These are phyloP conservation scores for Zalerion maritima DNA, from an alignment of 495 filamentous ascomycete species.

Conservation along the genomic window DNA sequence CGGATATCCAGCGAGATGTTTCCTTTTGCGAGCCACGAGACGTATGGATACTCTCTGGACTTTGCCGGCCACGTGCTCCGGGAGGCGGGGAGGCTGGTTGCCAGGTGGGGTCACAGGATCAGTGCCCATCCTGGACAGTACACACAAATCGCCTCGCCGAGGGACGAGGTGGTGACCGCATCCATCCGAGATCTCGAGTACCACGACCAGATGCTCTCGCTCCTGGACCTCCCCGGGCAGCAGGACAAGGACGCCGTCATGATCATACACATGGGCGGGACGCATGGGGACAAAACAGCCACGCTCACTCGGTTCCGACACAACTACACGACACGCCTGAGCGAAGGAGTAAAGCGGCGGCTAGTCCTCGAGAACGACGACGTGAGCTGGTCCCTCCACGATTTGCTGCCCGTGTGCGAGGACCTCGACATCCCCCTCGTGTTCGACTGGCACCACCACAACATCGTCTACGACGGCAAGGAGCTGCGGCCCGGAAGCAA, in stretches of 20 bases:
- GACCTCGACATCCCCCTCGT: conserved; percentile 87
- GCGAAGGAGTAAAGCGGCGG: conserved; percentile 57
- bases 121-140: conserved; percentile 84
- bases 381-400: conserved; percentile 77
- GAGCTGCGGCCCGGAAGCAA: conserved; percentile 71
- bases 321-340: conserved; percentile 52
- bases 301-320: conserved; percentile 69
- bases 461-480: conserved; percentile 66
- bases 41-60: conserved; percentile 77
- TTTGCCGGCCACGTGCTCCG: conserved; percentile 71
- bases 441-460: conserved; percentile 91
- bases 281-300: conserved; percentile 75
- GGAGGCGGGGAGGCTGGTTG: conserved; percentile 63
- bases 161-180: conserved; percentile 55
- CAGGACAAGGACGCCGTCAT: conserved; percentile 80
- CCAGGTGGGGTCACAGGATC: conserved; percentile 69
- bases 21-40: conserved; percentile 77
- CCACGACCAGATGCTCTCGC: conserved; percentile 69
- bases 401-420: conserved; percentile 80
- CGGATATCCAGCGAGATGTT: conserved; percentile 93
- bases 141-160: conserved; percentile 76
- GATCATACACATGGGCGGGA: conserved; percentile 89
- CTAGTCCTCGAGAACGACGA: conserved; percentile 93
- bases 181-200: conserved; percentile 77
- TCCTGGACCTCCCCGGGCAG: conserved; percentile 67